Base-by-base conservation (phyloP, 2,329 filamentous ascomycete genomes). In the Ophiostoma australiae region DNA sequence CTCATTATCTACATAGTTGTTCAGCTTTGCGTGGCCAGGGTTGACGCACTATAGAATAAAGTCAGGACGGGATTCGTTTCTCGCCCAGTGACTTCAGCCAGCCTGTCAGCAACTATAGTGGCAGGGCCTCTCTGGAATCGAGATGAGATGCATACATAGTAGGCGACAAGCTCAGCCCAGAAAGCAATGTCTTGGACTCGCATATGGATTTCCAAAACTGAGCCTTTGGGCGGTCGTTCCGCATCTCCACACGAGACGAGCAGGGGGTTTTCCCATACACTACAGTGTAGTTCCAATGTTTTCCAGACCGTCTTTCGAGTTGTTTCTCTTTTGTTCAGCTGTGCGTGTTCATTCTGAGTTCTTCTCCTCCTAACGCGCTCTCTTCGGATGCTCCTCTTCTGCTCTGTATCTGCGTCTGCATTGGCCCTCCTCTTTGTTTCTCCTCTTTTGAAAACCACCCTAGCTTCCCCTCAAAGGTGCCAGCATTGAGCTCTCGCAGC, bases 291-390 rank as follows among this genome's bases (percentile, higher is more conserved):
- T 31, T 31, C 27, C 27, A 31, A 31, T 31, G 27, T 31, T 58
- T 27, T 58, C 10, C 31, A 65, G 61, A 65, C 61, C 61, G 61
- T 65, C 61, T 65, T 65, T 63, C 55, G 31, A 31, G 27, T 61
- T 39, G 0, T 65, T n/a, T n/a, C 31, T 37, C 20, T 37, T n/a
- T 13, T 58, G 52, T 55, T 7, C 23, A 48, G 10, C 48, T 6
- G 7, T 58, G n/a, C 13, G 10, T 27, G 8, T 11, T 27, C 4
- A 11, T 4, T 15, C 17, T n/a, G 15, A 15, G 4, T 58, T 13
- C 52, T 58, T 27, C 10, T 27, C n/a, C 52, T 27, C 23, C 8
- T 27, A 4, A 11, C 31, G 23, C 8, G 7, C n/a, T 58, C 20
- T 13, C 23, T 8, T 27, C 8, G 17, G 17, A 1, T n/a, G 44